These are phyloP conservation scores for Aspergillus baeticus DNA, from an alignment of 495 filamentous ascomycete genomes.

Conservation along the genomic window DNA sequence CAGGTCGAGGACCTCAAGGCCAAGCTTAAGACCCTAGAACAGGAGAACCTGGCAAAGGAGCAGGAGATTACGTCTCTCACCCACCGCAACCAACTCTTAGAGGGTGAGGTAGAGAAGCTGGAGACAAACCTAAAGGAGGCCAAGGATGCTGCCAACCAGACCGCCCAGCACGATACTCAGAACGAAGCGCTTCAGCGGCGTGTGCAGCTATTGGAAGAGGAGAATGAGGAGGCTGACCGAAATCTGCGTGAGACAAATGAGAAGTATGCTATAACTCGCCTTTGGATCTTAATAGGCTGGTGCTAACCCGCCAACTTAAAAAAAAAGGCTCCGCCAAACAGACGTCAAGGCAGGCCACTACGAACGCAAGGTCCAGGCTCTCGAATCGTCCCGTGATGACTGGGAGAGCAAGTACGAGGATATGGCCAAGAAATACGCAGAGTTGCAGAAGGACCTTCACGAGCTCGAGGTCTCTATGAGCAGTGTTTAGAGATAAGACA, in stretches of 20 bases:
- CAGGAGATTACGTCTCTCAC: constrained; percentile 94
- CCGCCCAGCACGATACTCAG: constrained; percentile 72
- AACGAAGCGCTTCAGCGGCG: constrained; percentile 87
- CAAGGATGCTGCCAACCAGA: constrained; percentile 75
- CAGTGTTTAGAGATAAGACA: constrained; percentile 66
- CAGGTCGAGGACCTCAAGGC: constrained; percentile 83
- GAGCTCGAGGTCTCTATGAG: constrained; percentile 85
- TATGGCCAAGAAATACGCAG: constrained; percentile 80
- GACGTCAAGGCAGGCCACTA: constrained; percentile 99
- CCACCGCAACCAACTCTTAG: constrained; percentile 89
- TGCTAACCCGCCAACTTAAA: constrained; percentile 22
- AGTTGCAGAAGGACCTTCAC: constrained; percentile 87
- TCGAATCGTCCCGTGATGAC: constrained; percentile 82
- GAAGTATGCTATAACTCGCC: constrained; percentile 65
- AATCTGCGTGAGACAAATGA: constrained; percentile 95
- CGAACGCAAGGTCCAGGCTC: constrained; percentile 97
- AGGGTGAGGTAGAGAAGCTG: constrained; percentile 85
- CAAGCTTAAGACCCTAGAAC: constrained; percentile 86
- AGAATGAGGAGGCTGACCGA: constrained; percentile 93
- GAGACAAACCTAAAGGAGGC: constrained; percentile 72
- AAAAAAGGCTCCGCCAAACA: constrained; percentile 94
- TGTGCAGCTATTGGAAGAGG: constrained; percentile 94
- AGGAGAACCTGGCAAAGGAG: constrained; percentile 94
- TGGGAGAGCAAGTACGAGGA: constrained; percentile 98
- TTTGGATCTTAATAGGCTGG: background rate